These are phyloP conservation scores for Pseudopyricularia cyperi DNA, from an alignment of 2,329 filamentous ascomycete genomes.

Conservation along the genomic window DNA sequence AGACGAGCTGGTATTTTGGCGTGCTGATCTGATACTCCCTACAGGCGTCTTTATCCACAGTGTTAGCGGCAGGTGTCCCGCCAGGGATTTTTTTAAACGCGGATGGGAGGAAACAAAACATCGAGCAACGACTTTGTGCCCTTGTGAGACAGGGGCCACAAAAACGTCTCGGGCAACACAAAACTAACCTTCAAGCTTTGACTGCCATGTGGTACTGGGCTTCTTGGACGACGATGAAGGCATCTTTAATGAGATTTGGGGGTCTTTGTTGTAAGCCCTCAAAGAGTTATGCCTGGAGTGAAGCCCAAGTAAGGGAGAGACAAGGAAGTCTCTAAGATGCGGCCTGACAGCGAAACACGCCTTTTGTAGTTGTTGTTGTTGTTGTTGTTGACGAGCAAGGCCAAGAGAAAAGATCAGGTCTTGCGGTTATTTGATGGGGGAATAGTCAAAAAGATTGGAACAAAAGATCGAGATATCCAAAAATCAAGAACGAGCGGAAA, in stretches of 20 bases:
- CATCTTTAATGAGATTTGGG: constrained; percentile 1
- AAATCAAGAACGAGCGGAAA: background rate
- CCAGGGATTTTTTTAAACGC: no score
- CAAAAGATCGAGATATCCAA: background rate
- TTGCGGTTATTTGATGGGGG: background rate
- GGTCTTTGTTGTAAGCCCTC: background rate
- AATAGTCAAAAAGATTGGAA: background rate
- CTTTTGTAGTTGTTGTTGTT: background rate
- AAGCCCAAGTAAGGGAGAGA: background rate
- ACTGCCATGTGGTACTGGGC: constrained; percentile 14
- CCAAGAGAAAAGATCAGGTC: no score
- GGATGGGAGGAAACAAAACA: background rate
- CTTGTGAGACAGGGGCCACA: background rate
- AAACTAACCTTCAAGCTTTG: constrained; percentile 16
- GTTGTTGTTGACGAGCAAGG: no score
- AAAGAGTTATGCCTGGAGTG: background rate
- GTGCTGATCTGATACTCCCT: constrained; percentile 14
- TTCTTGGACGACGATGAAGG: constrained; percentile 5
- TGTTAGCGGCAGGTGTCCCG: no score
- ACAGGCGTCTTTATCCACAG: constrained; percentile 16
- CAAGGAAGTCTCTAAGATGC: background rate
- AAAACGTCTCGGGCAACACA: background rate
- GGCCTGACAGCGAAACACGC: background rate
- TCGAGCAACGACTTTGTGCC: background rate
- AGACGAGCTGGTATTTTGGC: constrained; percentile 19